Percentiles rank a stretch among this genome's conserved stretches.
phyloP scores from a whole-genome alignment of 495 filamentous ascomycete species.

The Daldinia bambusicola region DNA sequence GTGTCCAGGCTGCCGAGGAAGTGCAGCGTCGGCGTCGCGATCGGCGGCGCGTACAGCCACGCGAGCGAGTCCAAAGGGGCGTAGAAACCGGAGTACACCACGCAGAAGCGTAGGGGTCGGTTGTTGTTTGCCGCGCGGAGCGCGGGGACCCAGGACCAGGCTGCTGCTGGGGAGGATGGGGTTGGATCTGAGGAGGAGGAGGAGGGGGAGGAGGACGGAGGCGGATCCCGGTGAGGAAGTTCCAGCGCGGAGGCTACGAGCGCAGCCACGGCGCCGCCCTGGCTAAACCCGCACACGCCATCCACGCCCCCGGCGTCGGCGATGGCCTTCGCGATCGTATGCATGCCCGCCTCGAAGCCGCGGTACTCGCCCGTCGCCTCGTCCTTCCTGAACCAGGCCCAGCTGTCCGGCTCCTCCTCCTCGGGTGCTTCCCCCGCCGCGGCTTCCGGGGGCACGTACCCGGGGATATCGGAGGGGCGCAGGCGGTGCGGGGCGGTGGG shows the following conservation, averaged over 20 bases:
- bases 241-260: conserved; percentile 76
- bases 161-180: conserved; percentile 51
- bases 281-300: conserved; percentile 79
- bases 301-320: conserved; percentile 69
- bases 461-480: conserved; percentile 74
- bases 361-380: conserved; percentile 67
- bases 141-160: conserved; percentile 53
- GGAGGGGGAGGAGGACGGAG: conserved; percentile 49
- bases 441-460: conserved; percentile 56
- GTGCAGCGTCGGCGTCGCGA: conserved; percentile 82
- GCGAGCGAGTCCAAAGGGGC: conserved; percentile 69
- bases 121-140: conserved; percentile 59
- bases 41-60: conserved; percentile 78
- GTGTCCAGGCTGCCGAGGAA: conserved; percentile 86
- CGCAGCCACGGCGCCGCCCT: conserved; percentile 72
- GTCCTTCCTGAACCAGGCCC: conserved; percentile 87
- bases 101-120: conserved; percentile 76
- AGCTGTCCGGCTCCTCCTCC: conserved; percentile 67
- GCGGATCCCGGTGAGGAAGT: conserved; percentile 17
- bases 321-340: conserved; percentile 66
- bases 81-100: conserved; percentile 82
- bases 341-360: conserved; percentile 72
- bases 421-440: conserved; percentile 39
- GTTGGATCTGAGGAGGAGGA: conserved; percentile 53
- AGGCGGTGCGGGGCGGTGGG: conserved; percentile 72